Percentiles rank a stretch among this genome's conserved stretches.
Conservation (phyloP, 2,329 filamentous ascomycete genomes). For the Paecilomyces fulvus region DNA sequence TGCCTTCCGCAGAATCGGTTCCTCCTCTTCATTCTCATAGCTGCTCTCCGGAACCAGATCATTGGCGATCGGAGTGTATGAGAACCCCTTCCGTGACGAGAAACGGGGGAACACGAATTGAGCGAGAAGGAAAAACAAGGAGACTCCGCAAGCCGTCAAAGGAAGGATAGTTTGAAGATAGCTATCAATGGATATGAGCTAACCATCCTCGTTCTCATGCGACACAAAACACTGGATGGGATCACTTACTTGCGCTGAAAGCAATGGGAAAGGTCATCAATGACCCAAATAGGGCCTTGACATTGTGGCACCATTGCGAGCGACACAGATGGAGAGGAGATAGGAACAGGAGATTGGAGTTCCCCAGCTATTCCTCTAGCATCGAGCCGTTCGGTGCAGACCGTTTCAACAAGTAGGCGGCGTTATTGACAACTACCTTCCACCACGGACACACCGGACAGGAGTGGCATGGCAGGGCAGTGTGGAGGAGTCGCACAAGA, state of each 20-base stretch:
- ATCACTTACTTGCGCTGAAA: slow-evolving; percentile 48
- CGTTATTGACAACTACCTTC: slow-evolving; percentile 12
- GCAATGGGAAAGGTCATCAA: slow-evolving; percentile 55
- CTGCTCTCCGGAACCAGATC: slow-evolving; percentile 13
- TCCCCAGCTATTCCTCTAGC: not conserved
- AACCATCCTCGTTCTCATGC: not conserved
- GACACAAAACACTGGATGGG: not conserved
- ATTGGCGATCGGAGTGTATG: slow-evolving; percentile 45
- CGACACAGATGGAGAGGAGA: slow-evolving; percentile 1
- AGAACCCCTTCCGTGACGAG: slow-evolving; percentile 44
- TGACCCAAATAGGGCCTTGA: slow-evolving; percentile 49
- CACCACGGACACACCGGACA: slow-evolving; percentile 12
- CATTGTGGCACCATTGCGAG: slow-evolving; percentile 48
- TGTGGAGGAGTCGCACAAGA: slow-evolving; percentile 6
- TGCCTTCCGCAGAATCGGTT: slow-evolving; percentile 49
- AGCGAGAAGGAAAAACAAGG: slow-evolving; percentile 56
- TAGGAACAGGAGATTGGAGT: not conserved
- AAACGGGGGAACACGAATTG: slow-evolving; percentile 49
- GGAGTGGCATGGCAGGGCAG: slow-evolving; percentile 17
- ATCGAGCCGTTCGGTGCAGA: not conserved
- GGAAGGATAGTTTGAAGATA: slow-evolving; percentile 77
- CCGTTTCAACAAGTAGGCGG: not conserved
- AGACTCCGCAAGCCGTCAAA: slow-evolving; percentile 59
- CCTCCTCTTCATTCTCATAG: slow-evolving; percentile 46
- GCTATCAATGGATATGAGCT: slow-evolving; percentile 38